Base-by-base conservation (phyloP, 2,329 filamentous ascomycete species). In the Didymella lethalis region DNA sequence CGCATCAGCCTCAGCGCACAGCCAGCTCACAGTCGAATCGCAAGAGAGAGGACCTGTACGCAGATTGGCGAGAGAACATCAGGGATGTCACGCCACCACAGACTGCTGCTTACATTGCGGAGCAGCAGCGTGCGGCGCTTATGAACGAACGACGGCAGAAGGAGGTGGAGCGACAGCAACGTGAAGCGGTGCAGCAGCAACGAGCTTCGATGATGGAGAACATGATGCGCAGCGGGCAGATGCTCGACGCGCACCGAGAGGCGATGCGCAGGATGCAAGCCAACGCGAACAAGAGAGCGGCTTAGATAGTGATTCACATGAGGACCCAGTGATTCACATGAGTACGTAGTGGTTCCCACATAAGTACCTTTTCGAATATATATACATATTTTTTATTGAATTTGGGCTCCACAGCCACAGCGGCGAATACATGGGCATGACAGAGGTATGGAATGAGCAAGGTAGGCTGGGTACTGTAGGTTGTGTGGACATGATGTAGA, bases 231-330 rank as follows among this genome's bases (percentile, higher is more conserved):
- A 87, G 86, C 16, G 88, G 89, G 0, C 86, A 90, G 63, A 85
- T 96, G 81, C 81, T 90, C 50, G 89, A 91, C 45, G 84, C 88
- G 23, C 93, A 97, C 75, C 84, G 90, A 20, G 89, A 93, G 63
- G 91, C 90, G 0, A 84, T 97, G 85, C 84, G 90, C 63, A 88
- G 84, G 74, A 90, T 97, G 88, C 93, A 97, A 73, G 82, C 83
- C 14, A 77, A 79, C 48, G 85, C 84, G 0, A 85, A 84, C 62
- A 75, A 71, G 43, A 65, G 67, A 32, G 56, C 47, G 12, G 56
- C 71, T 59, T 71, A 62, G 53, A 44, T 52, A 3, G 23, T 23
- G 23, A 23, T 23, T 23, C 2, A 23, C 23, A 23, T 23, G 23
- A 23, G 23, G 2, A 23, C 2, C 2, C 3, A 23, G 23, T 23